Conservation (phyloP, 805 yeast genomes). For the Sporopachydermia quercuum region DNA sequence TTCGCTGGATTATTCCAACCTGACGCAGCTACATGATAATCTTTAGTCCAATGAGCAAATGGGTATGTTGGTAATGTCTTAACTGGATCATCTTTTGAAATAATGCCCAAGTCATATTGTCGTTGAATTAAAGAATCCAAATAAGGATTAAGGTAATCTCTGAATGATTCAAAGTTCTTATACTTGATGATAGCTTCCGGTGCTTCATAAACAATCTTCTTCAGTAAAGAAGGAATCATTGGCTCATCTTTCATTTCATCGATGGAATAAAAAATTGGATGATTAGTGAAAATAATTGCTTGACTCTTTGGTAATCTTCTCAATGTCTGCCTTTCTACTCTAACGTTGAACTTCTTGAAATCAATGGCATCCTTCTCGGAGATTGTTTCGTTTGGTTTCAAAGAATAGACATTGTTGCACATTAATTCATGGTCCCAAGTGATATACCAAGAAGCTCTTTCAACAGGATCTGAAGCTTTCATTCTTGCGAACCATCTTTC, state of each 20-base stretch:
- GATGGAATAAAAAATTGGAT: constrained; percentile 55
- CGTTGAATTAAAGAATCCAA: constrained; percentile 41
- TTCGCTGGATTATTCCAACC: constrained; percentile 28
- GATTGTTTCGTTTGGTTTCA: constrained; percentile 29
- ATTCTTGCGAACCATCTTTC: constrained; percentile 56
- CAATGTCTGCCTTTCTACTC: constrained; percentile 62
- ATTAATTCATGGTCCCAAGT: constrained; percentile 58
- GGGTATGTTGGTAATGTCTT: constrained; percentile 49
- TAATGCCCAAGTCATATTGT: constrained; percentile 42
- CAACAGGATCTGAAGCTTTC: constrained; percentile 48
- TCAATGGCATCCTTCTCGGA: constrained; percentile 18
- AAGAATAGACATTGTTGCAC: constrained; percentile 39
- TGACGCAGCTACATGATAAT: constrained; percentile 19
- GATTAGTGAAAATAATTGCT: constrained; percentile 62
- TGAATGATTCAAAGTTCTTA: constrained; percentile 41
- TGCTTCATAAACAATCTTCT: constrained; percentile 48
- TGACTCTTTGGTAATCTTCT: constrained; percentile 48
- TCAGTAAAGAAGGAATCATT: constrained; percentile 44
- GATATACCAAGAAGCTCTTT: constrained; percentile 62
- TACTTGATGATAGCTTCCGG: constrained; percentile 52
- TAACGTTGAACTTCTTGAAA: constrained; percentile 43
- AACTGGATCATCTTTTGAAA: constrained; percentile 37
- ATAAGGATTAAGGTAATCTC: constrained; percentile 45
- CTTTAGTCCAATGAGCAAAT: constrained; percentile 37
- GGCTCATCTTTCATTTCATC: constrained; percentile 77